Conservation (phyloP, 148 eudicot species). For the Fagopyrum esculentum region DNA sequence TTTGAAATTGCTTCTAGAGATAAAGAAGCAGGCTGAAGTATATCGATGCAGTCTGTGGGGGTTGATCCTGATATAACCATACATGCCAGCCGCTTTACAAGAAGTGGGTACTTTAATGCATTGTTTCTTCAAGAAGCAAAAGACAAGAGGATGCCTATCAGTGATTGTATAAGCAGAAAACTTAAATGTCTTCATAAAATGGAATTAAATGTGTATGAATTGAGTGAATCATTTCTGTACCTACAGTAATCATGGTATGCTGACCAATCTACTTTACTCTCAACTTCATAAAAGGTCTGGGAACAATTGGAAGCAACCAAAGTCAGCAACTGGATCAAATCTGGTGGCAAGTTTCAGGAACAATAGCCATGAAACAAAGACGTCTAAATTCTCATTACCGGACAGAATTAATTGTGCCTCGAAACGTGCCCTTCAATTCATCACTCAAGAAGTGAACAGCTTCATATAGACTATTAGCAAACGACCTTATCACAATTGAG, state of each 20-base stretch:
- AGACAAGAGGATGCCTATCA: neutral
- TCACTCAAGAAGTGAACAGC: neutral
- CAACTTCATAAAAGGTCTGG: slow-evolving; percentile 61
- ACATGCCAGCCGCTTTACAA: slow-evolving; percentile 85
- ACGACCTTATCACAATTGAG: neutral
- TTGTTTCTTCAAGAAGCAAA: slow-evolving; percentile 38
- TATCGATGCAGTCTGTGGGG: slow-evolving; percentile 47
- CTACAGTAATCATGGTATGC: slow-evolving; percentile 54
- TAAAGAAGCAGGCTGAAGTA: slow-evolving; percentile 75
- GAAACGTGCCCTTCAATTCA: neutral
- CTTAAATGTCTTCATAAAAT: neutral
- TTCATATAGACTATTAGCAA: neutral
- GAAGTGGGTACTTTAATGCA: slow-evolving; percentile 81
- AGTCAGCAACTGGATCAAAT: neutral
- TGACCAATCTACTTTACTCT: slow-evolving; percentile 79
- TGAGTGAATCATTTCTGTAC: slow-evolving; percentile 28
- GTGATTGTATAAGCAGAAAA: neutral
- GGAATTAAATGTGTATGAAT: neutral
- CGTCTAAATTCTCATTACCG: neutral
- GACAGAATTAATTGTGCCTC: neutral
- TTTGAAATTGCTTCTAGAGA: slow-evolving; percentile 43
- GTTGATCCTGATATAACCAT: slow-evolving; percentile 67
- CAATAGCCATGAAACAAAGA: neutral
- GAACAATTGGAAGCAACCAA: slow-evolving; percentile 5
- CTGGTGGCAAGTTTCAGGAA: neutral